Percentiles rank a stretch among this genome's conserved stretches.
These are phyloP conservation scores for Coelastrella sp. DNA, from an alignment of 139 green algal genomes.

Conservation along the genomic window DNA sequence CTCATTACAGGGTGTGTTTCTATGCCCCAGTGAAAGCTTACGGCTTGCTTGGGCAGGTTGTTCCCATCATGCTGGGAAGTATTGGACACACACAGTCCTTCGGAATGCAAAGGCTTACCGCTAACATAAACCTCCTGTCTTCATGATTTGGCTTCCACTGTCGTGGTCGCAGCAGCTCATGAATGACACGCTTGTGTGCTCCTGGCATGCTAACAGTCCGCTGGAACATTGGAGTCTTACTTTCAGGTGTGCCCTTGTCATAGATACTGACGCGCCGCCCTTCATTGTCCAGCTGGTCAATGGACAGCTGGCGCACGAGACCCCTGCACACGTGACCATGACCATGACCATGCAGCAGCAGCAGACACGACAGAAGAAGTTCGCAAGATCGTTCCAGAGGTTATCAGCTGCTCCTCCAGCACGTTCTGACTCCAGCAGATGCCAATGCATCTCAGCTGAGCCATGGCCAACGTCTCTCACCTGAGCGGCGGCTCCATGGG, in stretches of 20 bases:
- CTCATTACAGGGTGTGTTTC: not conserved
- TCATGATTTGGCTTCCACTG: constrained; percentile 83
- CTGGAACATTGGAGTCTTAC: constrained; percentile 58
- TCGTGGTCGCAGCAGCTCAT: constrained; percentile 86
- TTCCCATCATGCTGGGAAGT: not conserved
- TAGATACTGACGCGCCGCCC: constrained; percentile 84
- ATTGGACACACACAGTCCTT: not conserved
- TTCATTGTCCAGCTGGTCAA: constrained; percentile 99
- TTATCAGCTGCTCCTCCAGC: too few species aligned
- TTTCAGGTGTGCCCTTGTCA: constrained; percentile 40
- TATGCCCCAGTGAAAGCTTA: not conserved
- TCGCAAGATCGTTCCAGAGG: too few species aligned
- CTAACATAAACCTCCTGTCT: constrained; percentile 66
- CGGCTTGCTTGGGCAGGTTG: too few species aligned
- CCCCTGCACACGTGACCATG: constrained; percentile 56
- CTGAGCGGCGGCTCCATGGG: constrained; percentile 51
- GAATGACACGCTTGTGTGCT: constrained; percentile 91
- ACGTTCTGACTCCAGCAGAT: too few species aligned
- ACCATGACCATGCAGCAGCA: too few species aligned
- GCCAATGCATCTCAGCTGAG: too few species aligned
- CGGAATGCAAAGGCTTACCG: not conserved
- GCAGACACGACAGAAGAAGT: not conserved
- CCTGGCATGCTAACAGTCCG: constrained; percentile 68
- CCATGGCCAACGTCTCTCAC: not conserved
- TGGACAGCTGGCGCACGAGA: constrained; percentile 94